Conservation (phyloP, 2,329 filamentous ascomycete genomes). For the Aspergillus calidoustus region DNA sequence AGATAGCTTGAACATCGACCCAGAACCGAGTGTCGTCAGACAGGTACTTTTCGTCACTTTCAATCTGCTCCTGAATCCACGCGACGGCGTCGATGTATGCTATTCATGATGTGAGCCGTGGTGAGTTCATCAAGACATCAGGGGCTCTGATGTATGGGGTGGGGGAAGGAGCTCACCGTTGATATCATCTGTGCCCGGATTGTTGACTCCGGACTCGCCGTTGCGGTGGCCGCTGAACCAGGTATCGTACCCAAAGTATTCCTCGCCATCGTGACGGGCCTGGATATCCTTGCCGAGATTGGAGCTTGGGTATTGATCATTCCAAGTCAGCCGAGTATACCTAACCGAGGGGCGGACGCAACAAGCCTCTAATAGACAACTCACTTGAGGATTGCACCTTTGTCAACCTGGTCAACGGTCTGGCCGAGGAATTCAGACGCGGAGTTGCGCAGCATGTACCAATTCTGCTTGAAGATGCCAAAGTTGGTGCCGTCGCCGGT, state of each 20-base stretch:
- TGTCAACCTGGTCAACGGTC: constrained; percentile 24
- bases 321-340: neutral
- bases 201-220: constrained; percentile 25
- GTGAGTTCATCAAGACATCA: neutral
- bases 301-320: constrained; percentile 14
- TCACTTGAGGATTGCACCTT: constrained; percentile 18
- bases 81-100: neutral
- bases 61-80: constrained; percentile 31
- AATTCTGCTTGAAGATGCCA: constrained; percentile 29
- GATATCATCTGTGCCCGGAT: constrained; percentile 29
- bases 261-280: constrained; percentile 26
- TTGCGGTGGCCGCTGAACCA: constrained; percentile 33
- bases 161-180: constrained; percentile 16
- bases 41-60: constrained; percentile 24
- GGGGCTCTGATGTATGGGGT: neutral
- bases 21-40: constrained; percentile 35
- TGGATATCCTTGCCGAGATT: constrained; percentile 18
- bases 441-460: constrained; percentile 34
- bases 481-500: constrained; percentile 35
- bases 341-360: neutral
- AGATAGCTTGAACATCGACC: constrained; percentile 18
- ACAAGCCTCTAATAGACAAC: neutral
- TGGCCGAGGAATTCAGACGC: constrained; percentile 30
- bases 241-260: constrained; percentile 26
- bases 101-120: neutral